Evolutionary conservation across 1,284 basidiomycete genomes (phyloP), one percentile per base, ranked within the genome.

Genomic region (Irpex sp.): DNA sequence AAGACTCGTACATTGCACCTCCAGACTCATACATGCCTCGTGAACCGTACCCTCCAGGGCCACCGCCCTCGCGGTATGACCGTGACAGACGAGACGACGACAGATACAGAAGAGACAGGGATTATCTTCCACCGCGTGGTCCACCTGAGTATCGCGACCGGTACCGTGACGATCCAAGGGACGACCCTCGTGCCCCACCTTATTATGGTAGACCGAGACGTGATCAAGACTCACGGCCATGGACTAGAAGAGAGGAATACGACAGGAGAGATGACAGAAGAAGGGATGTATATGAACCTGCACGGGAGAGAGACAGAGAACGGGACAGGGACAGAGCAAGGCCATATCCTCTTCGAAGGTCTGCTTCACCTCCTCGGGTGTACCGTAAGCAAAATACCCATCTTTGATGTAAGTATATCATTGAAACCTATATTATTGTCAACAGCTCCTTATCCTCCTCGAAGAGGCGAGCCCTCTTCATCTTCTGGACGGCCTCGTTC

Each of bases 311-410:
- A 62, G 57, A 56, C 54, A 40, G 38, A 15, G 38, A 40, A 9
- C 7, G 15, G 4, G 38, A 19, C n/a, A 13, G 21, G 15, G 49
- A 17, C 5, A 2, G 49, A 26, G 49, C 8, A 7, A 52, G 21
- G 49, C 49, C 62, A 37, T 71, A 72, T 69, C 31, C 69, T 0
- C 66, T 70, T 6, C 65, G 73, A 7, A 57, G 64, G 52, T 74
- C 72, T n/a, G 68, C 65, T 51, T 74, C 73, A 5, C 72, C 72
- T 8, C 73, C 73, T 9, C 71, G 71, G 36, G 68, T 71, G 13
- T 68, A 72, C n/a, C 69, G 73, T 73, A 63, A 54, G 73, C 68
- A 7, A 19, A 17, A 15, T 51, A 17, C 40, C 21, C 37, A 57
- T 26, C 2, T 64, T 57, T 26, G 7, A 19, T 65, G 21, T 4